These are phyloP conservation scores for Solanum verrucosum DNA, from an alignment of 257 asterid genomes.

Conservation along the genomic window DNA sequence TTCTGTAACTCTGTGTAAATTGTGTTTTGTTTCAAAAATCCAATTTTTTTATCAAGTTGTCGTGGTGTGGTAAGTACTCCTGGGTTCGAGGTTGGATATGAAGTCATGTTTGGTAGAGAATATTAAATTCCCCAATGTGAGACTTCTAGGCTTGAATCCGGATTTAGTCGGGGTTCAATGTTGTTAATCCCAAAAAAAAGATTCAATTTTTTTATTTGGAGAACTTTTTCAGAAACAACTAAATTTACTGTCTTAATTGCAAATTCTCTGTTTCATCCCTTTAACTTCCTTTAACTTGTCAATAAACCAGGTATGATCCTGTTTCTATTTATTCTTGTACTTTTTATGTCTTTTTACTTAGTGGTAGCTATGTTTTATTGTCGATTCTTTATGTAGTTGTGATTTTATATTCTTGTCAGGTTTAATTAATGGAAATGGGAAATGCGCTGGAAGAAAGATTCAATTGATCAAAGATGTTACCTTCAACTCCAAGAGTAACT, in stretches of 20 bases:
- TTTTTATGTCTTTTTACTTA: neutral
- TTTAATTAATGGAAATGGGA: neutral
- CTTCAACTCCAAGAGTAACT: slow-evolving; percentile 10
- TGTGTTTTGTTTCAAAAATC: neutral
- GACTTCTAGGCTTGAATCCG: neutral
- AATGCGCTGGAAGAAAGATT: slow-evolving; percentile 5
- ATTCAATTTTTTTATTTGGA: neutral
- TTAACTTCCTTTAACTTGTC: neutral
- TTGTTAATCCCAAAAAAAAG: neutral
- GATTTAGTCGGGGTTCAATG: neutral
- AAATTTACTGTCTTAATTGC: neutral
- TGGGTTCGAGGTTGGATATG: too few species aligned
- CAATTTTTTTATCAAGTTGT: neutral
- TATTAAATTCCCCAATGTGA: neutral
- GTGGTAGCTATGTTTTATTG: neutral
- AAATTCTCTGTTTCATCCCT: neutral
- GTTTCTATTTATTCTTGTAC: neutral
- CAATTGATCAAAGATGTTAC: slow-evolving; percentile 15
- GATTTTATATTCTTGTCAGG: neutral
- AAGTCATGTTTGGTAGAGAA: neutral
- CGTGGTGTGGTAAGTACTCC: neutral
- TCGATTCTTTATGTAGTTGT: neutral
- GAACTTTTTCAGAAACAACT: neutral
- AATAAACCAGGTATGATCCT: neutral
- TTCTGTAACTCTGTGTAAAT: neutral